Conservation (phyloP, 2,329 filamentous ascomycete species). For the Zymoseptoria tritici region DNA sequence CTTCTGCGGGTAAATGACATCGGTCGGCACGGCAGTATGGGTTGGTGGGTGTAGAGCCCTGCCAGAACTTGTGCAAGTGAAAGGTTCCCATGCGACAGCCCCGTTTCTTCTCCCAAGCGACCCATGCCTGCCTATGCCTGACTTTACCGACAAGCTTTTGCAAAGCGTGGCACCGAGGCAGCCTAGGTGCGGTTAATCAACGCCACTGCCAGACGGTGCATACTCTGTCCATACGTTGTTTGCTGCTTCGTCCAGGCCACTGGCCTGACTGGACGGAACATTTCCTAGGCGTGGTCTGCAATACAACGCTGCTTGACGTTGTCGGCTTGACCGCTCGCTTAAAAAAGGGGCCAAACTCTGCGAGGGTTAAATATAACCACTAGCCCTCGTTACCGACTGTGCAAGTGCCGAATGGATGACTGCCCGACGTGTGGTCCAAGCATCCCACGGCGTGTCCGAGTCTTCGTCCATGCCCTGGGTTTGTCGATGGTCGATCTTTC, state of each 20-base stretch:
- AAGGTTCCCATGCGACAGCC: neutral
- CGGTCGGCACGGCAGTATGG: conserved; percentile 7
- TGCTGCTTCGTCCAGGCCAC: neutral
- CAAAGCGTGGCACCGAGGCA: neutral
- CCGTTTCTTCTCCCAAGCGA: neutral
- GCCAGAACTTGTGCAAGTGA: neutral
- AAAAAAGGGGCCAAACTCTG: neutral
- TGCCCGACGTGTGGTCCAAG: neutral
- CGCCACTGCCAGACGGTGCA: neutral
- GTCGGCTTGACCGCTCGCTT: neutral
- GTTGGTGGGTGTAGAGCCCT: neutral
- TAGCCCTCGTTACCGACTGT: neutral
- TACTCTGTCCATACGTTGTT: neutral
- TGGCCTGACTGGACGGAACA: neutral
- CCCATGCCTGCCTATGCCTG: neutral
- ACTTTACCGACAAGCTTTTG: neutral
- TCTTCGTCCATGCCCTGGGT: neutral
- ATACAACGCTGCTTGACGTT: neutral
- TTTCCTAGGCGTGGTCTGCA: neutral
- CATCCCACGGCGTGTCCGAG: neutral
- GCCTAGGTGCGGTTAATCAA: neutral
- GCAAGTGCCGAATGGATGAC: neutral
- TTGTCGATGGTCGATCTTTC: neutral
- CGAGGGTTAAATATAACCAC: neutral
- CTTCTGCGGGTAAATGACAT: conserved; percentile 11